Evolutionary conservation across 2,329 filamentous ascomycete species (phyloP).

Genomic region (Colletotrichum paranaense): DNA sequence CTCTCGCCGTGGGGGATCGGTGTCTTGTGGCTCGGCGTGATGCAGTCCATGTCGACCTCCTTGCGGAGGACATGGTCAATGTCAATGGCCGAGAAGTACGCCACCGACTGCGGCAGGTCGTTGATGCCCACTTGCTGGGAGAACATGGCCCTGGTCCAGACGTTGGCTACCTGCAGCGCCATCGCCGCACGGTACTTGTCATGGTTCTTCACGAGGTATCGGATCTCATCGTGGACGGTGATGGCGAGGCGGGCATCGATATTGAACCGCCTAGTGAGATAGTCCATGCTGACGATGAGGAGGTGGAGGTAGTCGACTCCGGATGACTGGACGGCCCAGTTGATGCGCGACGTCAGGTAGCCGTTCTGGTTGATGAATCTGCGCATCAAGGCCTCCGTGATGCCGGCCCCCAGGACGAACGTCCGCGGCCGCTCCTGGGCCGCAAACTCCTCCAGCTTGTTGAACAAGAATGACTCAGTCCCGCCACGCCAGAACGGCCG

Average conservation of each 20-base stretch:
- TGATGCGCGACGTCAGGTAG: constrained; percentile 96
- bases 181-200: constrained; percentile 92
- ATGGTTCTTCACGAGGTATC: constrained; percentile 86
- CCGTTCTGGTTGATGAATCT: constrained; percentile 88
- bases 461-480: constrained; percentile 98
- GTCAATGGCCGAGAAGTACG: constrained; percentile 95
- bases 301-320: constrained; percentile 98
- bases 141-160: constrained; percentile 99
- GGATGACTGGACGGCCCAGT: constrained; percentile 98
- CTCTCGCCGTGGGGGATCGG: constrained; percentile 88
- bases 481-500: constrained; percentile 93
- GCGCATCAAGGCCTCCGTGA: constrained; percentile 93
- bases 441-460: constrained; percentile 96
- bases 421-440: constrained; percentile 92
- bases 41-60: constrained; percentile 97
- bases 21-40: constrained; percentile 86
- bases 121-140: constrained; percentile 95
- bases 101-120: constrained; percentile 92
- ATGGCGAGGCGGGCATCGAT: constrained; percentile 88
- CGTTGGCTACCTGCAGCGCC: constrained; percentile 91
- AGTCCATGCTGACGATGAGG: constrained; percentile 94
- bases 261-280: constrained; percentile 86
- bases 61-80: constrained; percentile 96
- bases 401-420: constrained; percentile 92
- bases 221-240: constrained; percentile 97